A percentile compares a stretch with the other conserved stretches of the same genome.
Conservation (phyloP, 1,284 basidiomycete genomes). For the Ustilago vetiveriae region DNA sequence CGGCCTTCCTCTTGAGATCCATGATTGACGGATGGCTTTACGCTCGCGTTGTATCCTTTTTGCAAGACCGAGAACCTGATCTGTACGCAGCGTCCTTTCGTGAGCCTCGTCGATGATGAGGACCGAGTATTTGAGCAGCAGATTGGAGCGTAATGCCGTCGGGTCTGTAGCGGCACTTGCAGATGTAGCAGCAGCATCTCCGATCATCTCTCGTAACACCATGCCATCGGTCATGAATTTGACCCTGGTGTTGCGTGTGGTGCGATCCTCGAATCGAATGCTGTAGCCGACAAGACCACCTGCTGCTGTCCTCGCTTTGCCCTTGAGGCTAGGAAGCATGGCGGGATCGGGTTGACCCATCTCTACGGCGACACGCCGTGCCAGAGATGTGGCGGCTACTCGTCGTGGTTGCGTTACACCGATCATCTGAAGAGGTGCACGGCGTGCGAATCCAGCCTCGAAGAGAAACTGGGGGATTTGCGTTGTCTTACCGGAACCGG, state of each 20-base stretch:
- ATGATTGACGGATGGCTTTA: slow-evolving; percentile 70
- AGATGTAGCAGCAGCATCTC: slow-evolving; percentile 15
- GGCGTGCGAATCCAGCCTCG: slow-evolving; percentile 71
- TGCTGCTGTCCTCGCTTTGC: slow-evolving; percentile 26
- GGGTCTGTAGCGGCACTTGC: background rate
- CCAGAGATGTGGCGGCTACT: slow-evolving; percentile 92
- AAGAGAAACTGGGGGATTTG: slow-evolving; percentile 73
- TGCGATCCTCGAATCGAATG: slow-evolving; percentile 91
- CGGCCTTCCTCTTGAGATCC: slow-evolving; percentile 49
- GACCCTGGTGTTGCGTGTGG: slow-evolving; percentile 76
- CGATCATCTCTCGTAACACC: slow-evolving; percentile 87
- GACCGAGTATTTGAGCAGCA: slow-evolving; percentile 85
- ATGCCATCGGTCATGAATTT: slow-evolving; percentile 98
- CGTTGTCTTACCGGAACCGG: slow-evolving; percentile 97
- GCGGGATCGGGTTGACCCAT: slow-evolving; percentile 71
- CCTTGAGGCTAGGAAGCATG: slow-evolving; percentile 23
- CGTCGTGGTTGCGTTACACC: slow-evolving; percentile 84
- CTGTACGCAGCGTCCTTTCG: slow-evolving; percentile 92
- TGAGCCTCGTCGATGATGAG: slow-evolving; percentile 97
- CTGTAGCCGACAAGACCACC: slow-evolving; percentile 82
- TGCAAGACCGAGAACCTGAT: slow-evolving; percentile 89
- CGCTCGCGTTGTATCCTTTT: slow-evolving; percentile 72
- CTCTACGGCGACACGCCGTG: slow-evolving; percentile 86
- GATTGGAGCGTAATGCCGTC: slow-evolving; percentile 42
- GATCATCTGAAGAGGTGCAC: slow-evolving; percentile 69